Evolutionary conservation across 257 asterid genomes (phyloP).

Genomic region (Jacaranda mimosifolia): DNA sequence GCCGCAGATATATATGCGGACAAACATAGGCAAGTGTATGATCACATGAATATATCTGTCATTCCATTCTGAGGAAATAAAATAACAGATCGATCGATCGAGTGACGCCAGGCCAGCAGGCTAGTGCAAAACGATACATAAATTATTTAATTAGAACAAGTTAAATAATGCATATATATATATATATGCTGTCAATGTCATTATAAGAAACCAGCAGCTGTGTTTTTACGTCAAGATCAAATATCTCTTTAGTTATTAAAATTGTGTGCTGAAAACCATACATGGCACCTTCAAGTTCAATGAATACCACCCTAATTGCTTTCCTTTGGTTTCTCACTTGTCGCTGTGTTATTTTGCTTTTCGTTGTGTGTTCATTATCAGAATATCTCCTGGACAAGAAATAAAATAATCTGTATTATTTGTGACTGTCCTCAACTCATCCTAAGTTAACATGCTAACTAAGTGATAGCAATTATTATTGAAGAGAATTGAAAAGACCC

Average conservation of each 20-base stretch:
- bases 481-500: too few species aligned
- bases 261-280: slow-evolving; percentile 36
- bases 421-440: not conserved
- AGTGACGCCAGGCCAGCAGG: not conserved
- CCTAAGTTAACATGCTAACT: too few species aligned
- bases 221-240: not conserved
- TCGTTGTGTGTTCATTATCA: not conserved
- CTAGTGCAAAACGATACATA: not conserved
- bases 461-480: too few species aligned
- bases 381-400: not conserved
- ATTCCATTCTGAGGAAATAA: not conserved
- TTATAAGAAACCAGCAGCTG: slow-evolving; percentile 2
- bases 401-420: too few species aligned
- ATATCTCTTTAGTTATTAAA: not conserved
- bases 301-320: not conserved
- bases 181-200: not conserved
- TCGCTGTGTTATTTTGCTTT: not conserved
- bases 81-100: not conserved
- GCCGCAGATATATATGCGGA: not conserved
- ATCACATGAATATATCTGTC: not conserved
- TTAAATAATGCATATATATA: not conserved
- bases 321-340: not conserved
- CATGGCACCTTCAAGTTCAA: not conserved
- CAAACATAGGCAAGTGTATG: slow-evolving; percentile 3
- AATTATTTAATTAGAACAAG: not conserved